phyloP scores from a whole-genome alignment of 495 filamentous ascomycete species.

The Astrothelium subdiscretum region DNA sequence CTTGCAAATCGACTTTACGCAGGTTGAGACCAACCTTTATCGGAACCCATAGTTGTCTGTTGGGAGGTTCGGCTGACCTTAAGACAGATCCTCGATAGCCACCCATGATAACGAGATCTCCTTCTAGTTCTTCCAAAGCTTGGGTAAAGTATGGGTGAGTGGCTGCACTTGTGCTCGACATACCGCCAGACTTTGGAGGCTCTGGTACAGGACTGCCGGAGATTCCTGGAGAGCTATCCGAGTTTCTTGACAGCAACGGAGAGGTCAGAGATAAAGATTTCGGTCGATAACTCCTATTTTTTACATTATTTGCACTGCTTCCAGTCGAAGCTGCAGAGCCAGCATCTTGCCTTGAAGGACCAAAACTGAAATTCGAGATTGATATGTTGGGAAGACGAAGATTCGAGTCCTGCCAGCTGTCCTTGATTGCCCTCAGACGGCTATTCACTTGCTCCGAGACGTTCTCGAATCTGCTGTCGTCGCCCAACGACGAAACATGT shows the following conservation, averaged over 20 bases:
- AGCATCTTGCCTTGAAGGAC: conserved; percentile 22
- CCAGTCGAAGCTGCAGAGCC: background rate
- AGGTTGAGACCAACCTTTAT: conserved; percentile 90
- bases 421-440: conserved; percentile 80
- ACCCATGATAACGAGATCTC: conserved; percentile 81
- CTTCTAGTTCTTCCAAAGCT: conserved; percentile 58
- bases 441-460: conserved; percentile 73
- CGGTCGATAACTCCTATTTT: background rate
- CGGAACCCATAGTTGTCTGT: conserved; percentile 82
- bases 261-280: background rate
- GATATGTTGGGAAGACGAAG: conserved; percentile 50
- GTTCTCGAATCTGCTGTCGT: conserved; percentile 73
- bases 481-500: conserved; percentile 68
- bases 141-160: conserved; percentile 45
- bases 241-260: background rate
- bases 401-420: conserved; percentile 69
- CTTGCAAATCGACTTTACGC: conserved; percentile 81
- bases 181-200: background rate
- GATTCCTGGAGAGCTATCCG: background rate
- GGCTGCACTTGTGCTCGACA: background rate
- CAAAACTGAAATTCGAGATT: conserved; percentile 24
- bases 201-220: background rate
- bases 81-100: conserved; percentile 85
- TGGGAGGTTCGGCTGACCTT: conserved; percentile 68
- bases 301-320: background rate